Percentiles rank a stretch among this genome's conserved stretches.
Evolutionary conservation across 192 early-diverging fungal genomes (phyloP).

Genomic region (Physocladia obscura): DNA sequence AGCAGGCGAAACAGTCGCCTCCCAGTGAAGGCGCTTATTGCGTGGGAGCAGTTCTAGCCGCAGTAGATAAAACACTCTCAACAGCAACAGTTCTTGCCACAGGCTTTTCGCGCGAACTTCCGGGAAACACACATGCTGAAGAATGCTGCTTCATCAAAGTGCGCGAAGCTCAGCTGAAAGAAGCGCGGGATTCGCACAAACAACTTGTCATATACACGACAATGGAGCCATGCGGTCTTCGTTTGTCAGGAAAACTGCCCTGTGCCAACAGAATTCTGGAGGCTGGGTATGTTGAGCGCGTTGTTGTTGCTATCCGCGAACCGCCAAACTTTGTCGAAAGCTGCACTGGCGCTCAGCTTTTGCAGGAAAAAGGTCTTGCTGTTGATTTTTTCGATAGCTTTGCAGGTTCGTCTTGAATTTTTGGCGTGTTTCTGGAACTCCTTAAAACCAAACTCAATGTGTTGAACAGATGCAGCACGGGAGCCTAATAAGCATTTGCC

Average conservation of each 20-base stretch:
- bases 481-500: too few relatives aligned
- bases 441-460: too few relatives aligned
- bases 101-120: constrained; percentile 90
- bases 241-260: constrained; percentile 68
- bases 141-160: constrained; percentile 85
- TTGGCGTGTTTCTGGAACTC: too few relatives aligned
- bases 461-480: too few relatives aligned
- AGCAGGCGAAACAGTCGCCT: constrained; percentile 72
- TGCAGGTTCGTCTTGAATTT: too few relatives aligned
- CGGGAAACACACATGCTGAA: constrained; percentile 96
- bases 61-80: not conserved
- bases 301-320: constrained; percentile 80
- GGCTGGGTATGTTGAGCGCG: constrained; percentile 56
- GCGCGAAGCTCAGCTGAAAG: constrained; percentile 28
- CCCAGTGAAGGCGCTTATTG: constrained; percentile 84
- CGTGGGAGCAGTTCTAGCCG: constrained; percentile 83
- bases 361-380: constrained; percentile 70
- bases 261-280: constrained; percentile 78
- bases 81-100: constrained; percentile 64
- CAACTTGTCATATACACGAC: constrained; percentile 78
- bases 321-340: constrained; percentile 80
- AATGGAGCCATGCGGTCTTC: constrained; percentile 92
- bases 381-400: constrained; percentile 72
- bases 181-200: constrained; percentile 39
- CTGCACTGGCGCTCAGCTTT: constrained; percentile 69